Conservation (phyloP, 208 protist species). For the Crithidia bombi region DNA sequence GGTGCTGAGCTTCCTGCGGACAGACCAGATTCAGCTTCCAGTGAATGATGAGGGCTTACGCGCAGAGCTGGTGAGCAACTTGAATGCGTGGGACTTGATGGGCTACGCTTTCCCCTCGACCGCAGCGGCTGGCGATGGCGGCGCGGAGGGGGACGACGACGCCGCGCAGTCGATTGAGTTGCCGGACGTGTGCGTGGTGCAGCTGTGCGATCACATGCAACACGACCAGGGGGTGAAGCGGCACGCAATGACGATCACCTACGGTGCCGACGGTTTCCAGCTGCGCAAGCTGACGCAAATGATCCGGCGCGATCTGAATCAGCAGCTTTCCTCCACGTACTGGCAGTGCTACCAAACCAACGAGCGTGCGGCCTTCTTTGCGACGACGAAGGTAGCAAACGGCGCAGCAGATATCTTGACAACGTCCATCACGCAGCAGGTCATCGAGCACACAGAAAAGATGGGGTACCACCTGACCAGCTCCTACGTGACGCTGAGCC, state of each 20-base stretch:
- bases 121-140: conserved; percentile 2
- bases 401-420: conserved; percentile 85
- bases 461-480: conserved; percentile 79
- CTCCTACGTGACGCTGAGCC: conserved; percentile 86
- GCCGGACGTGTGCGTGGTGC: conserved; percentile 86
- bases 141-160: conserved; percentile 12
- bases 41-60: conserved; percentile 63
- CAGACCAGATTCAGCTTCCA: conserved; percentile 61
- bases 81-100: conserved; percentile 78
- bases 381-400: conserved; percentile 87
- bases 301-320: conserved; percentile 77
- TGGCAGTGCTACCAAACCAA: conserved; percentile 92
- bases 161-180: conserved; percentile 31
- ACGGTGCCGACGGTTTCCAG: conserved; percentile 83
- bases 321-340: conserved; percentile 85
- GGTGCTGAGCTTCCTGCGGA: conserved; percentile 79
- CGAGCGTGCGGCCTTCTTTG: conserved; percentile 86
- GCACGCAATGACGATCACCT: conserved; percentile 89
- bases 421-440: conserved; percentile 84
- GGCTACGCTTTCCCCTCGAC: conserved; percentile 68
- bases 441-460: conserved; percentile 80
- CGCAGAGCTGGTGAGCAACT: conserved; percentile 66
- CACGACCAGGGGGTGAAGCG: conserved; percentile 90
- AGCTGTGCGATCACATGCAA: conserved; percentile 86
- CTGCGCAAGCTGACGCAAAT: conserved; percentile 68